Conservation (phyloP, 2,329 filamentous ascomycete species). For the Neophaeococcomyces aloes region DNA sequence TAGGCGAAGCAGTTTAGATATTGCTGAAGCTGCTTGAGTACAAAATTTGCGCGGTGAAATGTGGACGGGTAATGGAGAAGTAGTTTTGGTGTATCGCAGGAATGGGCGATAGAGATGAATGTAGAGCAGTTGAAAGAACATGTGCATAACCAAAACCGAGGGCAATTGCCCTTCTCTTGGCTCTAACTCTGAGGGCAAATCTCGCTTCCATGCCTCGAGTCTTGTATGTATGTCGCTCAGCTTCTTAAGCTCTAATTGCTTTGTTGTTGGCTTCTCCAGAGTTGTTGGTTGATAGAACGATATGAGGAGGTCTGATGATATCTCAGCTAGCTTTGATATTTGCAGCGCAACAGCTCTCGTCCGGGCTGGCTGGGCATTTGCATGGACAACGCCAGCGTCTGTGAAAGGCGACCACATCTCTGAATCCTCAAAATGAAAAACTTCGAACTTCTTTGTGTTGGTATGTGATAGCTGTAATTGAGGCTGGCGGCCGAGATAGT, state of each 20-base stretch:
- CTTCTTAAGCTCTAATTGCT: slow-evolving; percentile 78
- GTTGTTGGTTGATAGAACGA: slow-evolving; percentile 80
- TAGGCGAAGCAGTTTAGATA: slow-evolving; percentile 86
- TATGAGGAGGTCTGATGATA: slow-evolving; percentile 78
- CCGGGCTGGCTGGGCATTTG: slow-evolving; percentile 66
- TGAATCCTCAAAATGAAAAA: slow-evolving; percentile 79
- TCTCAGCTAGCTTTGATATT: slow-evolving; percentile 75
- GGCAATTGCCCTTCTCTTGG: slow-evolving; percentile 81
- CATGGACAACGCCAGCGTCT: slow-evolving; percentile 64
- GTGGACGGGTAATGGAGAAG: slow-evolving; percentile 72
- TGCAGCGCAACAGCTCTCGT: slow-evolving; percentile 74
- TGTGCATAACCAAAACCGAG: slow-evolving; percentile 74
- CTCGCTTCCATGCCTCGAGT: slow-evolving; percentile 78
- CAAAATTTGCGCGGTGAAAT: slow-evolving; percentile 86
- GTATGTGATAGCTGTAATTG: slow-evolving; percentile 71
- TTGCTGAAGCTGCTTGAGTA: slow-evolving; percentile 75
- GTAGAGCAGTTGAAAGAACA: slow-evolving; percentile 94
- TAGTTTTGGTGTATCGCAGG: slow-evolving; percentile 72
- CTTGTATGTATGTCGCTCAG: slow-evolving; percentile 83
- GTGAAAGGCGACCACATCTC: slow-evolving; percentile 82
- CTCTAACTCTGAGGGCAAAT: slow-evolving; percentile 76
- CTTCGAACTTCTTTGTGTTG: slow-evolving; percentile 78
- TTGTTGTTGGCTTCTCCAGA: slow-evolving; percentile 54
- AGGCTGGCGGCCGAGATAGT: slow-evolving; percentile 84
- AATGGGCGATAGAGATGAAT: slow-evolving; percentile 95